A percentile compares a stretch with the other conserved stretches of the same genome.
Conservation (phyloP, 306 rosid species). For the Prunus fruticosa region DNA sequence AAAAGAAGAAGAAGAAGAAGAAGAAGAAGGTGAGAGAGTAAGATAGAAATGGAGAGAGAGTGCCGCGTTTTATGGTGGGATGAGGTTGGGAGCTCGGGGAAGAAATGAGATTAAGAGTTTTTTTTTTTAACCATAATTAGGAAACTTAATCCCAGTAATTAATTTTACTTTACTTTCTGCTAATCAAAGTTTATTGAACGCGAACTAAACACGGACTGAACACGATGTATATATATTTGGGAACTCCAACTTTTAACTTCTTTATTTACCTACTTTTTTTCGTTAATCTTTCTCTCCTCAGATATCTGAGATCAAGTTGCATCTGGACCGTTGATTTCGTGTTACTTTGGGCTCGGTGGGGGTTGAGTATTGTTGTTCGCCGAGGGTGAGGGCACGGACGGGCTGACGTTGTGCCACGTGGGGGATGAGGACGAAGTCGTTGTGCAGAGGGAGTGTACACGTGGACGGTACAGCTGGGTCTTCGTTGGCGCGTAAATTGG, state of each 20-base stretch:
- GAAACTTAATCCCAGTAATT: neutral
- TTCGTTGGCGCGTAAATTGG: conserved; percentile 39
- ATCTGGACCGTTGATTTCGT: conserved; percentile 25
- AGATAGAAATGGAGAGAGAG: conserved; percentile 6
- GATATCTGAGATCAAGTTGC: neutral
- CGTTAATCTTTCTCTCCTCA: neutral
- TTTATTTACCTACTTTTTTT: neutral
- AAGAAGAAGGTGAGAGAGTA: neutral
- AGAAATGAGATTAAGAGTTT: neutral
- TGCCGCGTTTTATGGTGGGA: conserved; percentile 35
- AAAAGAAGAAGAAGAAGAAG: neutral
- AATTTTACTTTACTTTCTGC: neutral
- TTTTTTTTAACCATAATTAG: neutral
- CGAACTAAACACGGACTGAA: conserved; percentile 25
- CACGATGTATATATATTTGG: conserved; percentile 20
- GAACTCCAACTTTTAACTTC: neutral
- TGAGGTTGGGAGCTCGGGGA: conserved; percentile 3
- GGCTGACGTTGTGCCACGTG: conserved; percentile 5
- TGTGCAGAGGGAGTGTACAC: neutral
- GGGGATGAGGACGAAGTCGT: conserved; percentile 11
- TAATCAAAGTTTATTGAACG: neutral
- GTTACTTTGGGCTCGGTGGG: neutral
- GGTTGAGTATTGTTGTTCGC: neutral
- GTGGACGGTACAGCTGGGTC: conserved; percentile 36
- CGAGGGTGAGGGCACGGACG: neutral